Conservation (phyloP, 352 stramenopile species). For the Phytophthora ohioensis region DNA sequence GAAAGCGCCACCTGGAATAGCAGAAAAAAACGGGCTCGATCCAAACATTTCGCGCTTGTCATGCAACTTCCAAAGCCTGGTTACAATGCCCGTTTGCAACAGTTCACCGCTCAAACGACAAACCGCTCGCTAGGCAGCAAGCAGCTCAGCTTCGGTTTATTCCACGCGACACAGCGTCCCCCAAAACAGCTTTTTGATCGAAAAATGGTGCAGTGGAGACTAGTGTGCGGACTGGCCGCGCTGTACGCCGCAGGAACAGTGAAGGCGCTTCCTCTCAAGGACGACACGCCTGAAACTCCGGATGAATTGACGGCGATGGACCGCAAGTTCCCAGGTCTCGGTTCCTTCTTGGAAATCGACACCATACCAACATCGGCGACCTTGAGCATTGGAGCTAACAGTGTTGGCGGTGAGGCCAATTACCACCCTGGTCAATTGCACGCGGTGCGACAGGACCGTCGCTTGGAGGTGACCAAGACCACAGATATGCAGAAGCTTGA, state of each 20-base stretch:
- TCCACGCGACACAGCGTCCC: constrained; percentile 38
- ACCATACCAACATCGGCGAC: constrained; percentile 35
- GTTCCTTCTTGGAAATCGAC: constrained; percentile 21
- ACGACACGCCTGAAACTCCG: constrained; percentile 32
- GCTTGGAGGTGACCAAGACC: constrained; percentile 50
- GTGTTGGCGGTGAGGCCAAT: constrained; percentile 1
- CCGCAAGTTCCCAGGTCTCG: constrained; percentile 39
- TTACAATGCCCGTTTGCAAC: constrained; percentile 26
- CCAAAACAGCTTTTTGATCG: constrained; percentile 26
- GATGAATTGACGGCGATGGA: constrained; percentile 46
- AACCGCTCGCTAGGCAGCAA: constrained; percentile 42
- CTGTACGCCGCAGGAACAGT: constrained; percentile 25
- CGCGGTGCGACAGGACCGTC: constrained; percentile 4
- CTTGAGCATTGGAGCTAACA: constrained; percentile 11
- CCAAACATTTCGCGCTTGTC: constrained; percentile 32
- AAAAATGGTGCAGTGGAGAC: constrained; percentile 45
- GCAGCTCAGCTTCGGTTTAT: constrained; percentile 31
- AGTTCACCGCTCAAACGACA: constrained; percentile 42
- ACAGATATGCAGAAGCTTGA: constrained; percentile 62
- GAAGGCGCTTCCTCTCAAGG: constrained; percentile 30
- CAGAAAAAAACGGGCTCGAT: constrained; percentile 32
- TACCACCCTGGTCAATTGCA: constrained; percentile 29
- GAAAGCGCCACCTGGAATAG: constrained; percentile 46
- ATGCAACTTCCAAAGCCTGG: constrained; percentile 24
- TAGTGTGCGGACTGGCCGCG: constrained; percentile 35